These are phyloP conservation scores for Penicillium paneum DNA, from an alignment of 2,329 filamentous ascomycete species.

Conservation along the genomic window DNA sequence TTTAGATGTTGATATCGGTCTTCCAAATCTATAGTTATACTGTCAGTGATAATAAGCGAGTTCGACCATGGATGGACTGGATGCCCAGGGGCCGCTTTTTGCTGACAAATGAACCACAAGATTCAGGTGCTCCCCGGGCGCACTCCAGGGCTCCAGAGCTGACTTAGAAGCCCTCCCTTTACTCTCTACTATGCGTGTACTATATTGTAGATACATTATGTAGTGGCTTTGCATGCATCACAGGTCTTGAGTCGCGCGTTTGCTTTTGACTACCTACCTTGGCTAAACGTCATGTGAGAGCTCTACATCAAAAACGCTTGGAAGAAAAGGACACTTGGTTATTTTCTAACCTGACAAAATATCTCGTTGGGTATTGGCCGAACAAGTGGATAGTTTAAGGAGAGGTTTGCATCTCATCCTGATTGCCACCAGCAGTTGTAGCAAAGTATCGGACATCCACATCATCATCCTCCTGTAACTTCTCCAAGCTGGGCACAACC, in stretches of 20 bases:
- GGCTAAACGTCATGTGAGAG: slow-evolving; percentile 25
- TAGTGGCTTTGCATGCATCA: background rate
- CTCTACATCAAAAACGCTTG: slow-evolving; percentile 39
- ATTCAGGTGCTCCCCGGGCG: background rate
- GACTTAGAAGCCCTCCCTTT: background rate
- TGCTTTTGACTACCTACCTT: slow-evolving; percentile 22
- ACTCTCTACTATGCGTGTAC: background rate
- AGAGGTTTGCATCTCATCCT: slow-evolving; percentile 56
- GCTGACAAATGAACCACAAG: slow-evolving; percentile 21
- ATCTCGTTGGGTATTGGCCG: slow-evolving; percentile 14
- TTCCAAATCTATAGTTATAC: background rate
- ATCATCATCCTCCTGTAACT: slow-evolving; percentile 94
- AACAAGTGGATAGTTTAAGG: slow-evolving; percentile 27
- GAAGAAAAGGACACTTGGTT: slow-evolving; percentile 36
- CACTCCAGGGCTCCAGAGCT: background rate
- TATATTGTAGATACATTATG: background rate
- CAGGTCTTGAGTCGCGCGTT: slow-evolving; percentile 12
- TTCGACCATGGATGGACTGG: background rate
- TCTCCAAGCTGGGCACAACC: slow-evolving; percentile 85
- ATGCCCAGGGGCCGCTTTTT: background rate
- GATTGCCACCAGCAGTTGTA: slow-evolving; percentile 70
- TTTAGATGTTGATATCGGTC: too few species aligned
- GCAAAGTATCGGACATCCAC: slow-evolving; percentile 98
- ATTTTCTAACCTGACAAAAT: slow-evolving; percentile 38
- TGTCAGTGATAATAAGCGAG: background rate